Percentiles rank a stretch among this genome's conserved stretches.
These are phyloP conservation scores for Aureobasidium subglaciale DNA, from an alignment of 2,329 filamentous ascomycete genomes.

Conservation along the genomic window DNA sequence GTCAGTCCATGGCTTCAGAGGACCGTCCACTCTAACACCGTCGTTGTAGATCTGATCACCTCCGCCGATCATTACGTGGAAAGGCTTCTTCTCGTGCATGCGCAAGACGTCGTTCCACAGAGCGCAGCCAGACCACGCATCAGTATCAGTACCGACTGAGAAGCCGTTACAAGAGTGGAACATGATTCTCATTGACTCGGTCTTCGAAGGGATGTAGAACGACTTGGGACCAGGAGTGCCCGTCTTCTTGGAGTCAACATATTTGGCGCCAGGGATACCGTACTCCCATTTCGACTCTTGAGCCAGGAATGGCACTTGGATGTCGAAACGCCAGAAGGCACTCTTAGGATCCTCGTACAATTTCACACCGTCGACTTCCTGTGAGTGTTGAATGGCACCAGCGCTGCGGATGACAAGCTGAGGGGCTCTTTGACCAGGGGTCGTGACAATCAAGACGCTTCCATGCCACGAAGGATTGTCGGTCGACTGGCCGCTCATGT, in stretches of 20 bases:
- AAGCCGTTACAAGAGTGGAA: conserved; percentile 65
- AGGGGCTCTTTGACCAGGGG: conserved; percentile 58
- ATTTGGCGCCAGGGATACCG: conserved; percentile 58
- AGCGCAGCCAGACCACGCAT: conserved; percentile 52
- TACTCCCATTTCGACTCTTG: conserved; percentile 77
- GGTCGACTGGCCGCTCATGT: conserved; percentile 53
- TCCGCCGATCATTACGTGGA: conserved; percentile 73
- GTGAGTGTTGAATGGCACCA: conserved; percentile 26
- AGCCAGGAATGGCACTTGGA: conserved; percentile 58
- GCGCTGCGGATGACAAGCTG: conserved; percentile 51
- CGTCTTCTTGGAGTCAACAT: conserved; percentile 41
- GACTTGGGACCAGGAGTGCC: conserved; percentile 31
- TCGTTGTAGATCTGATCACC: conserved; percentile 80
- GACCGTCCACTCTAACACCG: conserved; percentile 76
- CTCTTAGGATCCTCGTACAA: conserved; percentile 54
- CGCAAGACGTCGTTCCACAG: conserved; percentile 60
- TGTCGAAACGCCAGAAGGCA: conserved; percentile 54
- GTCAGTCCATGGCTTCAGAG: conserved; percentile 59
- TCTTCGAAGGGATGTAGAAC: conserved; percentile 52
- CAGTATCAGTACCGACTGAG: conserved; percentile 57
- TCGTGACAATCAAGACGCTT: conserved; percentile 76
- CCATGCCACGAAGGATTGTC: conserved; percentile 62
- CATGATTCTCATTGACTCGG: conserved; percentile 63
- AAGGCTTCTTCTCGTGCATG: conserved; percentile 51
- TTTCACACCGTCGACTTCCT: conserved; percentile 43